phyloP scores from a whole-genome alignment of 1,284 basidiomycete genomes.

The Cryptococcus maquisensis region DNA sequence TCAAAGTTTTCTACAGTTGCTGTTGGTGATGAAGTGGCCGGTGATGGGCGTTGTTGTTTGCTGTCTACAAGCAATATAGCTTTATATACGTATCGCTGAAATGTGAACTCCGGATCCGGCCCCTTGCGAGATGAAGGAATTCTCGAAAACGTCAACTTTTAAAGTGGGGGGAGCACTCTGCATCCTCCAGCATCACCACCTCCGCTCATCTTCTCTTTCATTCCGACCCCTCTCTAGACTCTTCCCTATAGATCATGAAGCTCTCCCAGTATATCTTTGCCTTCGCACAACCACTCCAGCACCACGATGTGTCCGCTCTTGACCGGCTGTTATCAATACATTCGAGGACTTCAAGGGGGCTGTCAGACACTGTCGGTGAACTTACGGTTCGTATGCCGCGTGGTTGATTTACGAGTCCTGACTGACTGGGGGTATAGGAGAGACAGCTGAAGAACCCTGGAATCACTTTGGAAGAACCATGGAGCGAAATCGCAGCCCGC shows the following conservation, averaged over 20 bases:
- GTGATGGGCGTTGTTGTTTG: neutral
- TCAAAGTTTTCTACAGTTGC: neutral
- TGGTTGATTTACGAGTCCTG: neutral
- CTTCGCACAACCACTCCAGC: constrained; percentile 31
- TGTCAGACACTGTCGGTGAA: constrained; percentile 36
- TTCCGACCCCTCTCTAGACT: neutral
- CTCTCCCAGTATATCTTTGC: constrained; percentile 38
- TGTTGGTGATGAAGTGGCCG: neutral
- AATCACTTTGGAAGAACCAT: constrained; percentile 35
- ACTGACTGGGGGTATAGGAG: constrained; percentile 18
- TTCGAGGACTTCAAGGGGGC: constrained; percentile 35
- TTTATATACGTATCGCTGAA: neutral
- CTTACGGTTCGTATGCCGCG: neutral
- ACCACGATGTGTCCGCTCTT: constrained; percentile 28
- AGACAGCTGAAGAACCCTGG: constrained; percentile 32
- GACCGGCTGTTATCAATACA: constrained; percentile 30
- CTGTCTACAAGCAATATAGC: neutral
- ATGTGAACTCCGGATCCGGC: neutral
- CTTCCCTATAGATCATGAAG: constrained; percentile 29
- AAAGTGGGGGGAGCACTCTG: neutral
- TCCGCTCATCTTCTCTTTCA: neutral
- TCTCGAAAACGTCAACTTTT: neutral
- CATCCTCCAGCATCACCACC: neutral
- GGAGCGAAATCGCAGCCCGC: constrained; percentile 42
- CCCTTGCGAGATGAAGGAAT: neutral